phyloP scores from a whole-genome alignment of 345 rosid species.

The Syzygium aqueum region DNA sequence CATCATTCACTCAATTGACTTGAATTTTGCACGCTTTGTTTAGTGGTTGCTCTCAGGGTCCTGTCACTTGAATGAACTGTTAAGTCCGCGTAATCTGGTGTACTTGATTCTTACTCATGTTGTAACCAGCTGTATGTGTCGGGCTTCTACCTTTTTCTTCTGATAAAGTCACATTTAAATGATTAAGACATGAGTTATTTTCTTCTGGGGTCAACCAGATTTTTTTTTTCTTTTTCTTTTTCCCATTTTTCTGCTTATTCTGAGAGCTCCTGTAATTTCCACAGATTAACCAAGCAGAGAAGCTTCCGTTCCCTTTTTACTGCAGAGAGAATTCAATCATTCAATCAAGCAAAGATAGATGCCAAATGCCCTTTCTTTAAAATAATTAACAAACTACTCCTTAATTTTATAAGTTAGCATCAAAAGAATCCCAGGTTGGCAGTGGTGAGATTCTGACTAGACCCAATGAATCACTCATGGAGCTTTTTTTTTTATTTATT shows the following conservation, averaged over 20 bases:
- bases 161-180: conserved; percentile 30
- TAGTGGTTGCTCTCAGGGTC: neutral
- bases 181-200: conserved; percentile 38
- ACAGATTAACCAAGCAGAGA: conserved; percentile 19
- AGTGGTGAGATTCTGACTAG: conserved; percentile 48
- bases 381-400: neutral
- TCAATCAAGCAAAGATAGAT: conserved; percentile 19
- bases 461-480: conserved; percentile 28
- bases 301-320: conserved; percentile 24
- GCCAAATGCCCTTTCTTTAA: neutral
- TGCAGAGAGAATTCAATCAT: conserved; percentile 5
- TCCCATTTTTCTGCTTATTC: conserved; percentile 19
- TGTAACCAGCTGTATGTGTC: conserved; percentile 79
- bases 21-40: neutral
- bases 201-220: neutral
- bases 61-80: neutral
- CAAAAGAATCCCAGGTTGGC: conserved; percentile 59
- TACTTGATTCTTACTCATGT: conserved; percentile 36
- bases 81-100: conserved; percentile 26
- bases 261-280: conserved; percentile 13
- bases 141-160: neutral
- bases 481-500: neutral
- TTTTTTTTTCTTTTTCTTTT: neutral
- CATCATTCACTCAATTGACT: neutral
- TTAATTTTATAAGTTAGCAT: conserved; percentile 3